Evolutionary conservation across 2,329 filamentous ascomycete genomes (phyloP), one percentile per base, ranked within the genome.

Genomic region (Xylaria sp.): DNA sequence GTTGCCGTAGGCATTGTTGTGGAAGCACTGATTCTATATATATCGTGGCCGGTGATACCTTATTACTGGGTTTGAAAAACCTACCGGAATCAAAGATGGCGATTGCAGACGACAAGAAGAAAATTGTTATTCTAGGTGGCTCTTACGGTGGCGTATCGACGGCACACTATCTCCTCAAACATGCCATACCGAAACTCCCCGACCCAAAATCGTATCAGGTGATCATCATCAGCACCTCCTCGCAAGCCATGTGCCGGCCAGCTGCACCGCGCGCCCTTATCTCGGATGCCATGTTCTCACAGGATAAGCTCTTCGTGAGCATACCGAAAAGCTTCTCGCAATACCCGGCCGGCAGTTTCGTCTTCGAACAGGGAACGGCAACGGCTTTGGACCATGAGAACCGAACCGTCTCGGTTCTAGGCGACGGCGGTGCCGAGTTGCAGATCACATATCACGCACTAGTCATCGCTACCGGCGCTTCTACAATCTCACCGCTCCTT

Each of bases 101-200:
- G 8, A 60, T 46, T 15, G 30, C 34, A 13, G 43, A 63, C 9
- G 62, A 68, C 8, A 66, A 56, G n/a, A 66, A 70, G 45, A 68
- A 61, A 32, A 58, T 63, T 13, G 76, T 88, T 68, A 79, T 89
- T 25, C 76, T 89, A 2, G 86, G 86, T 28, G 85, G 81, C 23
- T 87, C 85, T 10, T 87, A 84, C 68, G 84, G 76, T 12, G 86
- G 86, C 28, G 63, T 87, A 4, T 83, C 82, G 6, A 80, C 78
- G 4, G 84, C 86, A 1, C 86, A 89, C 70, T 85, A 86, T 70
- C 77, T 86, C 32, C 82, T 86, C 32, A 84, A 83, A 67, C 85
- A 89, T 77, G 79, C 80, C 28, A 55, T 87, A 10, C 83, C 86
- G 0, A 69, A 77, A 60, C 70, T 81, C 0, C 76, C 80, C 1